Conservation (phyloP, 148 eudicot species). For the Cornus kousa region DNA sequence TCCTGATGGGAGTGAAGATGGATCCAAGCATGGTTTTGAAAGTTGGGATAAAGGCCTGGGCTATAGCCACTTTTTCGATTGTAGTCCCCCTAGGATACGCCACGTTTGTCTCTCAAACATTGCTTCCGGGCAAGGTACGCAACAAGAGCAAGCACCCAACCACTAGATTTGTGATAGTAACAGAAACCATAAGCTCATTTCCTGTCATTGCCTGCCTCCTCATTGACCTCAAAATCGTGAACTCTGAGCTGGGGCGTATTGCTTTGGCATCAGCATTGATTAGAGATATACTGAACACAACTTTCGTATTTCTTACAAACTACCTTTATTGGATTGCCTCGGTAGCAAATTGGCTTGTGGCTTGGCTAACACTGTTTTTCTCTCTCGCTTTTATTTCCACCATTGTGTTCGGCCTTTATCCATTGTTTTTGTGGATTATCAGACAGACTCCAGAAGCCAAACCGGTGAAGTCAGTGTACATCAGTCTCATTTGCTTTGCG, state of each 20-base stretch:
- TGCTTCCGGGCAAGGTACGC: neutral
- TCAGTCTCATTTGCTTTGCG: slow-evolving; percentile 6
- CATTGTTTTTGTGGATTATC: slow-evolving; percentile 23
- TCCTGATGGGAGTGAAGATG: slow-evolving; percentile 36
- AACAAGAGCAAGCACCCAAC: slow-evolving; percentile 9
- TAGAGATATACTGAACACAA: slow-evolving; percentile 18
- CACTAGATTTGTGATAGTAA: neutral
- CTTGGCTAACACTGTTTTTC: neutral
- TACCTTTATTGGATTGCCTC: neutral
- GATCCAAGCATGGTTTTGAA: slow-evolving; percentile 23
- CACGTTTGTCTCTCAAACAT: neutral
- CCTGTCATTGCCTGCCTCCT: slow-evolving; percentile 32
- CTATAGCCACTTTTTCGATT: slow-evolving; percentile 22
- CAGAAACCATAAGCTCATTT: slow-evolving; percentile 17
- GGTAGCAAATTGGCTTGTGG: neutral
- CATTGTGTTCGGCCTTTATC: neutral
- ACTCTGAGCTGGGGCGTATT: slow-evolving; percentile 38
- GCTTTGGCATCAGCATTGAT: slow-evolving; percentile 31
- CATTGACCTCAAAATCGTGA: slow-evolving; percentile 36
- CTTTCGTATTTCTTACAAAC: neutral
- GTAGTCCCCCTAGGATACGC: slow-evolving; percentile 2
- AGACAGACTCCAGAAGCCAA: slow-evolving; percentile 34
- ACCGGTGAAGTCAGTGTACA: slow-evolving; percentile 19
- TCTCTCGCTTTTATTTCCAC: neutral
- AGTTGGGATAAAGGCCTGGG: slow-evolving; percentile 30